A percentile compares a stretch with the other conserved stretches of the same genome.
These are phyloP conservation scores for Alternaria triticimaculans DNA, from an alignment of 2,329 filamentous ascomycete genomes.

Conservation along the genomic window DNA sequence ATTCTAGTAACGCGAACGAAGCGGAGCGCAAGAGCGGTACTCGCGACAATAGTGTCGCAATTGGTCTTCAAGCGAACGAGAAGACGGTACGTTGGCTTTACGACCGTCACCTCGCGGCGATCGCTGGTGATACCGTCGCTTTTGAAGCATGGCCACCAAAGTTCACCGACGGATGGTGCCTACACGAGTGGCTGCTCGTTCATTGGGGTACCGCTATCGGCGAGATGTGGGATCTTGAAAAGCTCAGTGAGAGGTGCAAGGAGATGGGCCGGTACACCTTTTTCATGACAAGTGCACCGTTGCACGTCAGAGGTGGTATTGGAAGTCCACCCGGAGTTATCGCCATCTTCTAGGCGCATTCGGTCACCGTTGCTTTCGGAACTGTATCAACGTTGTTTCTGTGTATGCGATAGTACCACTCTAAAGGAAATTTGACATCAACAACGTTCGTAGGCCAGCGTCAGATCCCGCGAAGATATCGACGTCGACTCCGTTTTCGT, in stretches of 20 bases:
- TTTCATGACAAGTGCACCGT: conserved; percentile 65
- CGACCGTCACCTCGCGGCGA: conserved; percentile 43
- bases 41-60: conserved; percentile 39
- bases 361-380: background rate
- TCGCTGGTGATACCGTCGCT: conserved; percentile 50
- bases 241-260: conserved; percentile 61
- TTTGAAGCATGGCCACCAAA: conserved; percentile 49
- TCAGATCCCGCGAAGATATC: background rate
- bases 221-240: conserved; percentile 56
- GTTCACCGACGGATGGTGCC: conserved; percentile 38
- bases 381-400: accelerated
- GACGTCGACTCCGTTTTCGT: background rate
- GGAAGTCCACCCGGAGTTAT: conserved; percentile 47
- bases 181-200: conserved; percentile 43
- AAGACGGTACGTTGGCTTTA: conserved; percentile 48
- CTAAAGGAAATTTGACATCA: background rate
- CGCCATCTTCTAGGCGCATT: conserved; percentile 35
- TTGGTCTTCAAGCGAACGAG: conserved; percentile 44
- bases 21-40: conserved; percentile 38
- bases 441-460: background rate
- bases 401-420: background rate
- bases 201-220: conserved; percentile 43
- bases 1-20: conserved; percentile 30
- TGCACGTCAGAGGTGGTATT: conserved; percentile 61
- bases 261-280: conserved; percentile 63